These are phyloP conservation scores for Ajuga chamaepitys DNA, from an alignment of 257 asterid genomes.

Conservation along the genomic window DNA sequence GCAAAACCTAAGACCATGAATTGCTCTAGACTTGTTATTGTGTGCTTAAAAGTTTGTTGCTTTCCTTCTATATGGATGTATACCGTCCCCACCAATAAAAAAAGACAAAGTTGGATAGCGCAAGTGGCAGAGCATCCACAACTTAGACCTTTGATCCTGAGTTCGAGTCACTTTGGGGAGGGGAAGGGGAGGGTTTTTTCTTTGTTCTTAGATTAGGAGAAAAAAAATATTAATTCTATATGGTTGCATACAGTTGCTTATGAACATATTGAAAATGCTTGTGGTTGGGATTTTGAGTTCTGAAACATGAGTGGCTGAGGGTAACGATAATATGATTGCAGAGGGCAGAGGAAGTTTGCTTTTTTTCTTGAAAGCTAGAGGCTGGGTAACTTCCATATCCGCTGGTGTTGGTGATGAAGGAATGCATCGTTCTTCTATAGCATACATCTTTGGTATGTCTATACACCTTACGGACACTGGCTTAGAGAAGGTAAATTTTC, in stretches of 20 bases:
- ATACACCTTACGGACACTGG: conserved; percentile 88
- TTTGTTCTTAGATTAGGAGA: too few species aligned
- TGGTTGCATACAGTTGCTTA: conserved; percentile 4
- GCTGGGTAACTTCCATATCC: conserved; percentile 81
- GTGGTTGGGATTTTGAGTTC: conserved; percentile 13
- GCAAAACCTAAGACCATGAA: background rate
- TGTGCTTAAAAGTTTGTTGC: background rate
- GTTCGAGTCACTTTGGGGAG: too few species aligned
- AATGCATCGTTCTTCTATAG: conserved; percentile 70
- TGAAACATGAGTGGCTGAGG: background rate
- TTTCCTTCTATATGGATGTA: too few species aligned
- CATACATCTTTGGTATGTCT: conserved; percentile 88
- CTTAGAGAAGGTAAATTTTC: conserved; percentile 59
- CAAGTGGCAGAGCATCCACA: too few species aligned
- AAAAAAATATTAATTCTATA: too few species aligned
- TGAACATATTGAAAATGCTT: background rate
- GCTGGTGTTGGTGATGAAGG: conserved; percentile 99
- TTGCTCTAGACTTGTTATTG: background rate
- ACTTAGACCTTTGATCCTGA: too few species aligned
- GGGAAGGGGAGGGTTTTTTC: too few species aligned
- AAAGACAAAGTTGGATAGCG: too few species aligned
- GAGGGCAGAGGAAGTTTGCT: conserved; percentile 97
- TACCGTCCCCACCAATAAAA: too few species aligned
- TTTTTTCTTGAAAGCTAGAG: conserved; percentile 73
- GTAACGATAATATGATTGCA: conserved; percentile 34